phyloP scores from a whole-genome alignment of 257 asterid genomes.

The Nicotiana attenuata region DNA sequence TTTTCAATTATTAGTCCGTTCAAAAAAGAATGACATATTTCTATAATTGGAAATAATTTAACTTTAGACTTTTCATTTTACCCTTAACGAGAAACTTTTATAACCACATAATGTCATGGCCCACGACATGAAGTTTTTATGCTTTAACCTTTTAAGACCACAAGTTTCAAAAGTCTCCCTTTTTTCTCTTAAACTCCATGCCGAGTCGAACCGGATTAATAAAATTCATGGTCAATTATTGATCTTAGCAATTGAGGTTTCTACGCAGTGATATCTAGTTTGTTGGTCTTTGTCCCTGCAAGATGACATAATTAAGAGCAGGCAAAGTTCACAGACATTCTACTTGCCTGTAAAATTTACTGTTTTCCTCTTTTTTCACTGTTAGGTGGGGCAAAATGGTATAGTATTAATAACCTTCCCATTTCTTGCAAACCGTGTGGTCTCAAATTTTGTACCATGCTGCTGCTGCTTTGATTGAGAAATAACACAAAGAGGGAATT shows the following conservation, averaged over 20 bases:
- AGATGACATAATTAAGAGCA: background rate
- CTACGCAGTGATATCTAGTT: background rate
- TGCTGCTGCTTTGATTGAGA: slow-evolving; percentile 15
- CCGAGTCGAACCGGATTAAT: no score
- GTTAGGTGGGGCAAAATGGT: background rate
- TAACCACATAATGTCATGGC: no score
- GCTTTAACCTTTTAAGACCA: no score
- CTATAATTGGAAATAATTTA: no score
- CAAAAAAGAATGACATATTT: no score
- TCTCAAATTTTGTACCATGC: background rate
- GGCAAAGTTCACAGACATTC: slow-evolving; percentile 2
- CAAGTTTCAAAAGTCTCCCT: no score
- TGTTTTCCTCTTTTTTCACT: background rate
- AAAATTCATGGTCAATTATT: background rate
- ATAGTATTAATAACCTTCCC: background rate
- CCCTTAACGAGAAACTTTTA: no score
- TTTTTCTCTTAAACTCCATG: no score
- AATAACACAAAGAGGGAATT: slow-evolving; percentile 7
- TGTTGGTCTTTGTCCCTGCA: background rate
- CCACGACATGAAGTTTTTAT: no score
- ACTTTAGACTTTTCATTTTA: no score
- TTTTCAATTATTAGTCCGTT: no score
- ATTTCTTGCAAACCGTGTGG: slow-evolving; percentile 5
- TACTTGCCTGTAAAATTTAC: slow-evolving; percentile 2
- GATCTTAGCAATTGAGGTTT: background rate